These are phyloP conservation scores for Penicillium bialowiezense DNA, from an alignment of 495 filamentous ascomycete genomes.

Conservation along the genomic window DNA sequence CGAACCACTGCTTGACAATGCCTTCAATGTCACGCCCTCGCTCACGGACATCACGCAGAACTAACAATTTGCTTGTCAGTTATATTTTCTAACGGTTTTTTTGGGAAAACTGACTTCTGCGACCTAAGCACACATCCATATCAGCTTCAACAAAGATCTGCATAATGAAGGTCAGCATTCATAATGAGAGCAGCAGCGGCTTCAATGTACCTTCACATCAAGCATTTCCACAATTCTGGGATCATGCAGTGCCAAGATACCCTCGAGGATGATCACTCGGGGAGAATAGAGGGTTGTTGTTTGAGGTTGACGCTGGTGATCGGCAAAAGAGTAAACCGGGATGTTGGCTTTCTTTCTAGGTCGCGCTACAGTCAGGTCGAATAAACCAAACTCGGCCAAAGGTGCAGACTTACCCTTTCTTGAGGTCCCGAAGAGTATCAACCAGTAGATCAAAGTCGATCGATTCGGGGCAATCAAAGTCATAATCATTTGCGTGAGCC, in stretches of 20 bases:
- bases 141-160: slow-evolving; percentile 95
- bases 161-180: slow-evolving; percentile 1
- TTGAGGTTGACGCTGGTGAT: slow-evolving; percentile 74
- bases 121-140: slow-evolving; percentile 86
- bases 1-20: slow-evolving; percentile 97
- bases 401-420: slow-evolving; percentile 70
- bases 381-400: background rate
- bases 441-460: slow-evolving; percentile 91
- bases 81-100: background rate
- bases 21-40: slow-evolving; percentile 86
- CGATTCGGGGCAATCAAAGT: slow-evolving; percentile 93
- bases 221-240: slow-evolving; percentile 78
- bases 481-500: slow-evolving; percentile 88
- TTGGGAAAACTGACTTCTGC: slow-evolving; percentile 65
- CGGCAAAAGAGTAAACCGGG: slow-evolving; percentile 91
- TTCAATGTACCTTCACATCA: slow-evolving; percentile 77
- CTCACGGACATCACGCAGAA: slow-evolving; percentile 81
- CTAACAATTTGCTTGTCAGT: slow-evolving; percentile 41
- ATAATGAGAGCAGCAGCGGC: background rate
- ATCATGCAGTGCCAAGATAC: slow-evolving; percentile 93
- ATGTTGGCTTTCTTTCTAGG: slow-evolving; percentile 86
- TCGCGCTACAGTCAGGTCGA: slow-evolving; percentile 12
- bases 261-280: slow-evolving; percentile 92
- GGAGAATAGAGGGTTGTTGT: slow-evolving; percentile 92
- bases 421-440: slow-evolving; percentile 75